Conservation (phyloP, 371 early-diverging fungal genomes). For the Apophysomyces ossiformis region DNA sequence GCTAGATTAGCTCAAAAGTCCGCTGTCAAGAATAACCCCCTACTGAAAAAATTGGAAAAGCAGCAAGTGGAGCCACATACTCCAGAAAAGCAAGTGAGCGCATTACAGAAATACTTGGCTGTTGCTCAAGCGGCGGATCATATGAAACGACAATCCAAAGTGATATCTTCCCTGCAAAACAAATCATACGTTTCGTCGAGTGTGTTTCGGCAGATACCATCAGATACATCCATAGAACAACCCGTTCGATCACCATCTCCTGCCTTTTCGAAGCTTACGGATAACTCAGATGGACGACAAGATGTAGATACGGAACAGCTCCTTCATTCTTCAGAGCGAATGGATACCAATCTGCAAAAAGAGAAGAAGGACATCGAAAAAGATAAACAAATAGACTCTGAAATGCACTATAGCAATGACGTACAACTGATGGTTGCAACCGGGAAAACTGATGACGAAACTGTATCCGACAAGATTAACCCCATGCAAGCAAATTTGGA, state of each 20-base stretch:
- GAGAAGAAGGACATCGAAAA: too few relatives aligned
- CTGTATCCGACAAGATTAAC: too few relatives aligned
- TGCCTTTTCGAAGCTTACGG: not conserved
- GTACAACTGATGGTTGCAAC: too few relatives aligned
- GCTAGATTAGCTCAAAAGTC: constrained; percentile 33
- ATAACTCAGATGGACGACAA: not conserved
- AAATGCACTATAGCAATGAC: too few relatives aligned
- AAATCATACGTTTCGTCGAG: constrained; percentile 36
- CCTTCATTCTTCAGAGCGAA: too few relatives aligned
- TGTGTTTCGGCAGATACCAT: constrained; percentile 28
- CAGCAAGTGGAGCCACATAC: constrained; percentile 15
- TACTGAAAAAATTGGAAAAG: constrained; percentile 33
- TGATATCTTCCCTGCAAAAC: constrained; percentile 26
- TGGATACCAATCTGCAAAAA: too few relatives aligned
- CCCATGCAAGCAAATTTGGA: too few relatives aligned
- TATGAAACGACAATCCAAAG: constrained; percentile 24
- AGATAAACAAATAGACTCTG: too few relatives aligned
- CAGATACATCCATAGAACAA: constrained; percentile 5
- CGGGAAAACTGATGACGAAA: too few relatives aligned
- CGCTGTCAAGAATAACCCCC: constrained; percentile 41
- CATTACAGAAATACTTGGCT: not conserved
- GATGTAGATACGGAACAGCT: too few relatives aligned
- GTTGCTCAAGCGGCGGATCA: constrained; percentile 3
- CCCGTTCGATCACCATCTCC: constrained; percentile 10
- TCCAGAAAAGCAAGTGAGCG: not conserved